Percentiles rank a stretch among this genome's conserved stretches.
Evolutionary conservation across 169 alveolate genomes (phyloP).

Genomic region (Cytauxzoon felis): DNA sequence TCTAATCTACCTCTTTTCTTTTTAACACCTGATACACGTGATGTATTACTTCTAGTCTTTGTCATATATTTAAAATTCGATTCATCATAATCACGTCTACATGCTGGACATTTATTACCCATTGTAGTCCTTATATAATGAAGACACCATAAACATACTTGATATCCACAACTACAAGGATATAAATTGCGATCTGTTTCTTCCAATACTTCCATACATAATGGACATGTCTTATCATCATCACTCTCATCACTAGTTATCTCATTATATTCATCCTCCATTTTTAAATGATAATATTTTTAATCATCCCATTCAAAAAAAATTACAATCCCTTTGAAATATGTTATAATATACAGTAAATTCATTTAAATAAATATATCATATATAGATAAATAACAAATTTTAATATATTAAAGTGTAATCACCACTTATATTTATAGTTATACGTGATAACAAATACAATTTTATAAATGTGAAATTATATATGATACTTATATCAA

Average conservation of each 20-base stretch:
- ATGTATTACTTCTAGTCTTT: conserved; percentile 3
- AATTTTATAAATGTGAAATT: too few relatives aligned
- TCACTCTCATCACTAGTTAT: conserved; percentile 44
- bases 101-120: conserved; percentile 88
- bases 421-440: background rate
- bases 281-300: background rate
- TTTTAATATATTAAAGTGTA: background rate
- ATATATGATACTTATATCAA: too few relatives aligned
- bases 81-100: conserved; percentile 85
- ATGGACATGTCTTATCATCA: conserved; percentile 76
- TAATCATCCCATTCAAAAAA: background rate
- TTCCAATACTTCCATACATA: conserved; percentile 86
- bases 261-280: background rate
- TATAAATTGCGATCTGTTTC: conserved; percentile 84
- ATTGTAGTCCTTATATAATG: conserved; percentile 82
- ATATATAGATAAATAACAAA: too few relatives aligned
- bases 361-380: too few relatives aligned
- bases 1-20: conserved; percentile 14
- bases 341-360: too few relatives aligned
- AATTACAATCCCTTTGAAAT: too few relatives aligned
- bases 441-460: background rate
- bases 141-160: conserved; percentile 87
- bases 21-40: background rate
- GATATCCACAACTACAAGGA: conserved; percentile 89
- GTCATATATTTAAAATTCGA: conserved; percentile 67